A percentile compares a stretch with the other conserved stretches of the same genome.
Conservation (phyloP, 163 green algal species). For the Scenedesmus sp. region DNA sequence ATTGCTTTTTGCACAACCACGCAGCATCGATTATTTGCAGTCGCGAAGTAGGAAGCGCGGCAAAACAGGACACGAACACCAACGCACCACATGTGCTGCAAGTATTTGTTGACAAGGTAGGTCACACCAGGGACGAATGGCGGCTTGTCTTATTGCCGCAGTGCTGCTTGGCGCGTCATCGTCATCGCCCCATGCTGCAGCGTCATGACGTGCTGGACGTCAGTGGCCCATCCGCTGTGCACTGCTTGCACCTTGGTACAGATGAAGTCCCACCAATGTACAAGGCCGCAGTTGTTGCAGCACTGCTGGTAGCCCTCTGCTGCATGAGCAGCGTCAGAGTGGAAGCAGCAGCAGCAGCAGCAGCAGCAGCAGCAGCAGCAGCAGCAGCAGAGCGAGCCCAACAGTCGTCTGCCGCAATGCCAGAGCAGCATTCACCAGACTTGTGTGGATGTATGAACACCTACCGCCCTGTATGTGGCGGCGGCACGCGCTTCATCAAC, state of each 20-base stretch:
- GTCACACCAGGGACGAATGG: too few species aligned
- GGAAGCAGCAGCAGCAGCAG: background rate
- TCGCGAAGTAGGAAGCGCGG: background rate
- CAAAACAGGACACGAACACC: background rate
- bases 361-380: background rate
- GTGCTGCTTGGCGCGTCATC: background rate
- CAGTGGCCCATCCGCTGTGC: background rate
- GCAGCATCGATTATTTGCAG: background rate
- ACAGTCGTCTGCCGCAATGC: background rate
- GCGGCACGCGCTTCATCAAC: conserved; percentile 2
- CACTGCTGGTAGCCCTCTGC: too few species aligned
- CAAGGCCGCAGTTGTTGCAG: too few species aligned
- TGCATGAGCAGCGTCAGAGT: too few species aligned
- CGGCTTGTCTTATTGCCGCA: too few species aligned
- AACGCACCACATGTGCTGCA: background rate
- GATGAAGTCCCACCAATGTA: too few species aligned
- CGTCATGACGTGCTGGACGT: background rate
- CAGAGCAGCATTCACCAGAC: background rate
- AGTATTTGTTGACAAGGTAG: too few species aligned
- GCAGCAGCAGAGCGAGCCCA: background rate
- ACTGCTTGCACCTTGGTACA: background rate
- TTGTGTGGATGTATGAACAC: background rate
- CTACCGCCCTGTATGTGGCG: background rate
- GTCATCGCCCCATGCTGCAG: background rate
- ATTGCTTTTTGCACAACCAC: background rate